Conservation (phyloP, 805 yeast species). For the Danielia reshetovae region DNA sequence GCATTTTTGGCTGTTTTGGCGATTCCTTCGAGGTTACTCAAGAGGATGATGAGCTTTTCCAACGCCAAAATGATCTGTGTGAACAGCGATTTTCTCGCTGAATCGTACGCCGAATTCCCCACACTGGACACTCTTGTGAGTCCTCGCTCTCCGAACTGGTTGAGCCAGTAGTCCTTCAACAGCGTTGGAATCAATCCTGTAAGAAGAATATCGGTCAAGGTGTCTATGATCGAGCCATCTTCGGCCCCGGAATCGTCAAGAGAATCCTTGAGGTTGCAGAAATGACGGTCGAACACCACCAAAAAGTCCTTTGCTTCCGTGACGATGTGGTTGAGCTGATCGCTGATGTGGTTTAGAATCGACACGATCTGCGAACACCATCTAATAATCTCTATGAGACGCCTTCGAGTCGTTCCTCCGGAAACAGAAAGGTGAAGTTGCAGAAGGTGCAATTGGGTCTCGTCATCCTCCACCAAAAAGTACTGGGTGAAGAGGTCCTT, state of each 20-base stretch:
- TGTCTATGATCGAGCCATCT: slow-evolving; percentile 13
- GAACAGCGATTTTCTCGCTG: slow-evolving; percentile 43
- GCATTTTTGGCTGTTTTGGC: slow-evolving; percentile 8
- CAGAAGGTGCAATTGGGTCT: slow-evolving; percentile 11
- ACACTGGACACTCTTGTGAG: slow-evolving; percentile 49
- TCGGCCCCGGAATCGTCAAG: slow-evolving; percentile 16
- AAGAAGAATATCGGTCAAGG: slow-evolving; percentile 43
- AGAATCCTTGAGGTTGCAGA: slow-evolving; percentile 30
- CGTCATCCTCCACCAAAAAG: slow-evolving; percentile 18
- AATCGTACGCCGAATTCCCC: slow-evolving; percentile 50
- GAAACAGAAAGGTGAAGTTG: slow-evolving; percentile 14
- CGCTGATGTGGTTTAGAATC: slow-evolving; percentile 20
- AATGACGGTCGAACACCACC: slow-evolving; percentile 26
- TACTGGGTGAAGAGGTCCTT: slow-evolving; percentile 25
- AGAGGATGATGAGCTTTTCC: slow-evolving; percentile 49
- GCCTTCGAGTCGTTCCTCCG: slow-evolving; percentile 4
- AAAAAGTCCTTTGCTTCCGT: slow-evolving; percentile 24
- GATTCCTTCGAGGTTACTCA: slow-evolving; percentile 40
- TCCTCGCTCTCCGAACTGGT: slow-evolving; percentile 66
- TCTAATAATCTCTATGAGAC: slow-evolving; percentile 20
- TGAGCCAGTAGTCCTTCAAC: slow-evolving; percentile 56
- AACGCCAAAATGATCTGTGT: slow-evolving; percentile 50
- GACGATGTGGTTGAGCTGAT: slow-evolving; percentile 17
- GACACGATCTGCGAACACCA: slow-evolving; percentile 25
- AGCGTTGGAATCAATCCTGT: slow-evolving; percentile 52